A percentile compares a stretch with the other conserved stretches of the same genome.
Evolutionary conservation across 2,329 filamentous ascomycete species (phyloP).

Genomic region (Diaporthe helianthi): DNA sequence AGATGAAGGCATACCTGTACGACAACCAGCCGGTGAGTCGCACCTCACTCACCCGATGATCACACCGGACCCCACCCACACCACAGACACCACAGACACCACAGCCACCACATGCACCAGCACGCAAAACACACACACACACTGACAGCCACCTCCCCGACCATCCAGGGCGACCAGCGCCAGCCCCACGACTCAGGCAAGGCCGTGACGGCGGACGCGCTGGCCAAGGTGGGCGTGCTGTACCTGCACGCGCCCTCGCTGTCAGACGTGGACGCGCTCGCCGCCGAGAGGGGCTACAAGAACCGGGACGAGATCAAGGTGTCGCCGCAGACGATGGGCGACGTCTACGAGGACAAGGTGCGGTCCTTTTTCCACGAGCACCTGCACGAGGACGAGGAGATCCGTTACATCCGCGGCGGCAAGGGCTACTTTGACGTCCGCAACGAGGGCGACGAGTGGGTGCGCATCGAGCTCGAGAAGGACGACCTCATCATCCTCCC

Average conservation of each 20-base stretch:
- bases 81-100: neutral
- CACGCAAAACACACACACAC: slow-evolving; percentile 1
- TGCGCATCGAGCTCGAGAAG: slow-evolving; percentile 84
- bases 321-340: slow-evolving; percentile 84
- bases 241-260: slow-evolving; percentile 75
- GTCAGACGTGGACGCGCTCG: slow-evolving; percentile 75
- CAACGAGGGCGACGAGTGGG: slow-evolving; percentile 83
- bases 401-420: slow-evolving; percentile 89
- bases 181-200: slow-evolving; percentile 86
- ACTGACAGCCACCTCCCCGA: neutral
- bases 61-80: slow-evolving; percentile 2
- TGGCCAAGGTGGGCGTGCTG: slow-evolving; percentile 78
- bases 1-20: slow-evolving; percentile 66
- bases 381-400: slow-evolving; percentile 98
- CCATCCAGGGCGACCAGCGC: slow-evolving; percentile 87
- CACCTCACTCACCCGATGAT: slow-evolving; percentile 11
- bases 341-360: slow-evolving; percentile 89
- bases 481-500: slow-evolving; percentile 92
- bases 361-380: slow-evolving; percentile 95
- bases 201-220: slow-evolving; percentile 67
- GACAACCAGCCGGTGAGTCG: slow-evolving; percentile 59
- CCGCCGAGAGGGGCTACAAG: slow-evolving; percentile 80
- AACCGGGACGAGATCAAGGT: slow-evolving; percentile 95
- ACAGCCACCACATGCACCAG: neutral
- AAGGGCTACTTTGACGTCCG: slow-evolving; percentile 94